Evolutionary conservation across 2,329 filamentous ascomycete genomes (phyloP), one percentile per base, ranked within the genome.

Genomic region (Colletotrichum falcatum): DNA sequence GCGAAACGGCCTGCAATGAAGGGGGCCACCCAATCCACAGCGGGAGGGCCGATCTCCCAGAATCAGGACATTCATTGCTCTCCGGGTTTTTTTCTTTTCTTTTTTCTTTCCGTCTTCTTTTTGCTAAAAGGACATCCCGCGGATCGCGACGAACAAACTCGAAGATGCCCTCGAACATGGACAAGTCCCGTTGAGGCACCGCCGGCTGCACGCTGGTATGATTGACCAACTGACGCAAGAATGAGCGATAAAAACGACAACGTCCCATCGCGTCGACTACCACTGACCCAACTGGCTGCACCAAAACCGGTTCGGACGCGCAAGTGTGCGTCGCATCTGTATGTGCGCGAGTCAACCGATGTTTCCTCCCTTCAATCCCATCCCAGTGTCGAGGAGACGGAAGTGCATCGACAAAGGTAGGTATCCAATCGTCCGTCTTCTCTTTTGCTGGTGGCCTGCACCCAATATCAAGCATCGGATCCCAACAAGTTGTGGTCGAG

Each of bases 1-100:
- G 48, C 66, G 56, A 53, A 62, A 70, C 63, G 42, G 51, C 51
- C 51, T 66, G 67, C 63, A 51, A 66, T 55, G 44, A 66, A 54
- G 53, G 56, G 56, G 46, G 26, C 56, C 9, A 35, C 39, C 39
- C 51, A 65, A 55, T 33, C 62, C 56, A 60, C 26, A 48, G 42
- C 59, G 44, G 44, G 30, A 30, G 18, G 33, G 11, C 9, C 23
- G 48, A 14, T 49, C 44, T 55, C 48, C 11, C 37, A 58, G 55
- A 70, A 39, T 33, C 26, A 56, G 26, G 11, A 42, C 20, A 55
- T 18, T 23, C 16, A 14, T 1, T 39, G 11, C 4, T 16, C 20
- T 49, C 42, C 28, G 11, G 12, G 33, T 49, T 37, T 30, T 23
- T n/a, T n/a, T n/a, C n/a, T n/a, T n/a, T n/a, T n/a, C n/a, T n/a